Evolutionary conservation across 768 basidiomycete genomes (phyloP).

Genomic region (Hortiboletus campestris): DNA sequence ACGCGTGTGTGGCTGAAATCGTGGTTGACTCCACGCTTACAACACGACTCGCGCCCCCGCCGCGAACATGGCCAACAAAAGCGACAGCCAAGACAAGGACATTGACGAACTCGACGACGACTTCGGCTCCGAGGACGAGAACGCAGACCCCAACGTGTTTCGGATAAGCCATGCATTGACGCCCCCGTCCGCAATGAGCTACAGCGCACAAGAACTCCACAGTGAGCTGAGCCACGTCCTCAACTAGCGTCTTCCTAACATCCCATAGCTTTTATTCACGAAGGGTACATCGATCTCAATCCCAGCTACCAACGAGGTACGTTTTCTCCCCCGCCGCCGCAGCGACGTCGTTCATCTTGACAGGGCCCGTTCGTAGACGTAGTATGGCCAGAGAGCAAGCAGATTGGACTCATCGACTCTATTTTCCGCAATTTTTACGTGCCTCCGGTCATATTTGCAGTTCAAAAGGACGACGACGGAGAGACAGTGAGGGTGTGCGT

Average conservation of each 20-base stretch:
- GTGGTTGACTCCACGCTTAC: neutral
- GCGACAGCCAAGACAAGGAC: constrained; percentile 35
- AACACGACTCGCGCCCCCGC: neutral
- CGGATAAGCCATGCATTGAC: constrained; percentile 42
- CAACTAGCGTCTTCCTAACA: neutral
- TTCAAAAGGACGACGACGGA: constrained; percentile 40
- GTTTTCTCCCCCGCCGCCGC: constrained; percentile 3
- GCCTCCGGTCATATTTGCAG: constrained; percentile 49
- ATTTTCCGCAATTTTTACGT: constrained; percentile 54
- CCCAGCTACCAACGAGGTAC: constrained; percentile 73
- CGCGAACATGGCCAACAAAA: constrained; percentile 19
- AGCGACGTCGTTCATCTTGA: neutral
- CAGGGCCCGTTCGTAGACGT: constrained; percentile 46
- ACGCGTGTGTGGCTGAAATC: constrained; percentile 20
- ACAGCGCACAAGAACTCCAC: constrained; percentile 47
- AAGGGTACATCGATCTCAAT: constrained; percentile 66
- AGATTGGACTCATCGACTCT: constrained; percentile 52
- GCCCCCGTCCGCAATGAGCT: constrained; percentile 39
- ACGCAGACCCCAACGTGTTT: constrained; percentile 41
- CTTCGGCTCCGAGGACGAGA: constrained; percentile 40
- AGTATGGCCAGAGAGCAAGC: constrained; percentile 73
- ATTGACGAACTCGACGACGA: constrained; percentile 48
- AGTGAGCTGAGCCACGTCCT: constrained; percentile 31
- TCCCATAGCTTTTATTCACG: constrained; percentile 57
- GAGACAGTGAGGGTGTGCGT: constrained; percentile 44